These are phyloP conservation scores for Solanum bulbocastanum DNA, from an alignment of 257 asterid species.

Conservation along the genomic window DNA sequence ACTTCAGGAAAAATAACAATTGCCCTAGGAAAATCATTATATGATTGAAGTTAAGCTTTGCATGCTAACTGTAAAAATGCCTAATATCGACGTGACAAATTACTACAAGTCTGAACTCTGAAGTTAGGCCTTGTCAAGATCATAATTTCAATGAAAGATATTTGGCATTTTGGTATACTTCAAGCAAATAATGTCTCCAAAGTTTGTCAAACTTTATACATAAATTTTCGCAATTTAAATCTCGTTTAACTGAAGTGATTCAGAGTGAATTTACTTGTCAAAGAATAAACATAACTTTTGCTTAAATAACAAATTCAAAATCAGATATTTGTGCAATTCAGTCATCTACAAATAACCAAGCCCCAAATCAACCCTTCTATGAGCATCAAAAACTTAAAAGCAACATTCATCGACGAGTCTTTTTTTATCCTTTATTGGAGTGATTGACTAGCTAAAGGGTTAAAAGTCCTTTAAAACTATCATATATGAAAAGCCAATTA, in stretches of 20 bases:
- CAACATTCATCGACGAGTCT: not conserved
- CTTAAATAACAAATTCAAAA: not conserved
- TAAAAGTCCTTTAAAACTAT: not conserved
- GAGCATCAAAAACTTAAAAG: not conserved
- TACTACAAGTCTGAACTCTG: not conserved
- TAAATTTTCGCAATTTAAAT: not conserved
- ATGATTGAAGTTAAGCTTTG: too few relatives aligned
- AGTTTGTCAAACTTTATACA: not conserved
- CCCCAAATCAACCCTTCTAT: not conserved
- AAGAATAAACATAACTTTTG: not conserved
- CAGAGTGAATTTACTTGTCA: not conserved
- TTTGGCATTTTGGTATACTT: too few relatives aligned
- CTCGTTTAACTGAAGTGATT: not conserved
- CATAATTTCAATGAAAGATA: not conserved
- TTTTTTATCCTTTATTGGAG: not conserved
- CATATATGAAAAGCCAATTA: not conserved
- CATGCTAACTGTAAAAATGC: not conserved
- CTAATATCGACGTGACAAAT: not conserved
- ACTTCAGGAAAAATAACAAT: too few relatives aligned
- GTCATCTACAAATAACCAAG: not conserved
- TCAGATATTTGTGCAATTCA: not conserved
- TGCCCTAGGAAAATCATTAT: too few relatives aligned
- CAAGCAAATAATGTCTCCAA: not conserved
- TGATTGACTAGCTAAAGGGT: not conserved
- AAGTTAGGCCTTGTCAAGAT: not conserved